Conservation (phyloP, 768 basidiomycete genomes). For the Royoungia palumana region DNA sequence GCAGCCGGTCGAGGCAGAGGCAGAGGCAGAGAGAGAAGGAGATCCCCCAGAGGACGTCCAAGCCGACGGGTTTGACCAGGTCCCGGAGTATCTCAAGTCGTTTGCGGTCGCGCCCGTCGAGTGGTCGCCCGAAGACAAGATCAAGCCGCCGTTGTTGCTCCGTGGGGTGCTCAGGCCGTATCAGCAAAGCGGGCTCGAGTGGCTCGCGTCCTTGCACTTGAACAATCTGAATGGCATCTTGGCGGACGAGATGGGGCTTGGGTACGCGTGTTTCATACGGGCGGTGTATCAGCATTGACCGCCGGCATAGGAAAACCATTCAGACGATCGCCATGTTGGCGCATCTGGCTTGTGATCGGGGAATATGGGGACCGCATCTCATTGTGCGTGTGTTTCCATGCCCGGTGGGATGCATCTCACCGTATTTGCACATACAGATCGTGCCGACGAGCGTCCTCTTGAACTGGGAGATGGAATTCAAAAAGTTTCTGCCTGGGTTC, state of each 20-base stretch:
- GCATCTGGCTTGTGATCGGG: constrained; percentile 85
- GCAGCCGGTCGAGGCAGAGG: constrained; percentile 6
- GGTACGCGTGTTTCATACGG: constrained; percentile 48
- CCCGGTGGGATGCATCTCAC: neutral
- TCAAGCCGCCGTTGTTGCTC: constrained; percentile 68
- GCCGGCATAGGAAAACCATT: constrained; percentile 76
- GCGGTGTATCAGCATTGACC: neutral
- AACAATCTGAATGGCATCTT: constrained; percentile 81
- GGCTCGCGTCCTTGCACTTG: constrained; percentile 84
- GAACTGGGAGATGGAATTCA: constrained; percentile 98
- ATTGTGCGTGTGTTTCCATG: constrained; percentile 49
- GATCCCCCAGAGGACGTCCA: constrained; percentile 38
- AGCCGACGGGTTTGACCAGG: constrained; percentile 34
- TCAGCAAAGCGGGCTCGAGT: constrained; percentile 90
- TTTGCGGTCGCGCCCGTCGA: constrained; percentile 71
- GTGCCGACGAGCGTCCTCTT: constrained; percentile 91
- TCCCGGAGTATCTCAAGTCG: constrained; percentile 57
- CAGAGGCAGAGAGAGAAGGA: constrained; percentile 2
- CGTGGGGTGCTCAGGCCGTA: constrained; percentile 90
- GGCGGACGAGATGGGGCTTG: constrained; percentile 94
- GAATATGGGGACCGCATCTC: constrained; percentile 91
- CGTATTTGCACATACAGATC: constrained; percentile 42
- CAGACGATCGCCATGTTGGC: constrained; percentile 95
- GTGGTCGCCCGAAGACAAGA: constrained; percentile 56
- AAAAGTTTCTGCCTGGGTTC: constrained; percentile 91